Evolutionary conservation across 768 basidiomycete genomes (phyloP), one percentile per base, ranked within the genome.

Genomic region (Tulasnella sp.): DNA sequence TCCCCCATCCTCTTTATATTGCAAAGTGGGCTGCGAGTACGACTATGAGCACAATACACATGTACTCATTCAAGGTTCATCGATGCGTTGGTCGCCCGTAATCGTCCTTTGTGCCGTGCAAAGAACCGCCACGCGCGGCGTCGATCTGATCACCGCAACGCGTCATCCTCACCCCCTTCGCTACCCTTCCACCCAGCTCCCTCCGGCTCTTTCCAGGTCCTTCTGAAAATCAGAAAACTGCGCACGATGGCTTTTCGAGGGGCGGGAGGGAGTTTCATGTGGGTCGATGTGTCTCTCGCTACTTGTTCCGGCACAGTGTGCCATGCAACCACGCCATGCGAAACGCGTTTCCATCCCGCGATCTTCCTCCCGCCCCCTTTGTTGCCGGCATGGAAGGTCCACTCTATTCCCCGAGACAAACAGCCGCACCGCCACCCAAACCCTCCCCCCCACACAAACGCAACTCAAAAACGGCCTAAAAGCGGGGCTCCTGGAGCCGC

Each of bases 351-450:
- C 54, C 54, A 54, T 11, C 54, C 54, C 46, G 54, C n/a, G 54
- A 54, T 54, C 54, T 54, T n/a, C 54, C 54, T 11, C 24, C 22
- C 58, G 24, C 58, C 58, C 64, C 64, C 64, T 69, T 69, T 69
- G 64, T 69, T 69, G 28, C 64, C 64, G 64, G 64, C n/a, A 69
- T 60, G 58, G 58, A 60, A 28, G 18, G 16, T 69, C 64, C 64
- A 69, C 64, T 69, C 16, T 69, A 31, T 34, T 69, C 64, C 34
- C 64, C 64, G 64, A 69, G 64, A 69, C 64, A 69, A 69, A 69
- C 28, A 69, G 0, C 64, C 64, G 28, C 64, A 69, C 64, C 11
- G 64, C 64, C 64, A 69, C 64, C 0, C 8, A 69, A 60, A 28
- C 14, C 46, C 16, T 14, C 18, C 46, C 46, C 64, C 28, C 60